Evolutionary conservation across 352 stramenopile genomes (phyloP).

Genomic region (Phytophthora aleatoria): DNA sequence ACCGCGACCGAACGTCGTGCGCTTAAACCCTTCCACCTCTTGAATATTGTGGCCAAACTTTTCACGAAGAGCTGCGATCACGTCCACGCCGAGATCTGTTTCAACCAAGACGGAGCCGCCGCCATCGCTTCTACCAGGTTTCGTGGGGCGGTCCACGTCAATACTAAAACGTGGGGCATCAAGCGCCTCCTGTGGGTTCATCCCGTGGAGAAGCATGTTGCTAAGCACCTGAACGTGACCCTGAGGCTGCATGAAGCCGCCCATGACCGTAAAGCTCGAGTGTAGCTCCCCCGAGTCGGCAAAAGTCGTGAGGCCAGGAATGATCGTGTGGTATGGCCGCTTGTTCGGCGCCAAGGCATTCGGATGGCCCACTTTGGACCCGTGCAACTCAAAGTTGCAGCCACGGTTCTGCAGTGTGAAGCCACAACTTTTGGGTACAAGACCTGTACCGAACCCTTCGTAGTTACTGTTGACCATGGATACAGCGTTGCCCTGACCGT

Average conservation of each 20-base stretch:
- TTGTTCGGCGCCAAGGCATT: constrained; percentile 93
- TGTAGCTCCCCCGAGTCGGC: constrained; percentile 87
- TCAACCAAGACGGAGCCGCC: constrained; percentile 87
- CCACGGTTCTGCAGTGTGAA: constrained; percentile 98
- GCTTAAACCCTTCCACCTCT: constrained; percentile 34
- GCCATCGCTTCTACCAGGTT: constrained; percentile 47
- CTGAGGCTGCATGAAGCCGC: constrained; percentile 97
- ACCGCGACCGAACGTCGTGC: constrained; percentile 71
- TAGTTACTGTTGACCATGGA: constrained; percentile 99
- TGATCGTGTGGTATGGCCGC: constrained; percentile 98
- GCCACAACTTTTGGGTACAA: constrained; percentile 92
- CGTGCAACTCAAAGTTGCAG: constrained; percentile 91
- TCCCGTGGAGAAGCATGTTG: constrained; percentile 82
- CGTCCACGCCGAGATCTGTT: constrained; percentile 64
- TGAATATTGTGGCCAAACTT: constrained; percentile 78
- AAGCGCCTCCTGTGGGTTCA: constrained; percentile 92
- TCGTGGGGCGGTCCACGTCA: constrained; percentile 54
- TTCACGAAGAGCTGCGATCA: constrained; percentile 71
- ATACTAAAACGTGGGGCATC: constrained; percentile 96
- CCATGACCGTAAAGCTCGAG: constrained; percentile 92
- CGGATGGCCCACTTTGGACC: constrained; percentile 72
- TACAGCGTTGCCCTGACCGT: constrained; percentile 94
- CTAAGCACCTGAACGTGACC: constrained; percentile 95
- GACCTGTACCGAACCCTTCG: constrained; percentile 95
- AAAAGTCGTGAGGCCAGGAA: constrained; percentile 94